phyloP scores from a whole-genome alignment of 306 rosid species.

The Prunus kanzakura region DNA sequence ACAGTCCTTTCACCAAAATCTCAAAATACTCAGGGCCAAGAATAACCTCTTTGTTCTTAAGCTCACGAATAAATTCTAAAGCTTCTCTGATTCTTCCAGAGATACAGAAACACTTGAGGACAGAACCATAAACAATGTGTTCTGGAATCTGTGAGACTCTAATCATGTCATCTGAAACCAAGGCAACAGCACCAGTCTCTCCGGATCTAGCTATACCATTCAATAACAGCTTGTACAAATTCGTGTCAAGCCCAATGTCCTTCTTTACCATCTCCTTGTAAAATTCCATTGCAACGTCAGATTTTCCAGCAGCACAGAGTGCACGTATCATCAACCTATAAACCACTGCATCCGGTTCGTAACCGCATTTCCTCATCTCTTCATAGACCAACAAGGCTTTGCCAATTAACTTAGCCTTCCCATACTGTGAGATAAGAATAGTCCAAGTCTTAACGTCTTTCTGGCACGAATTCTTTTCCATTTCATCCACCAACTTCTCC shows the following conservation, averaged over 20 bases:
- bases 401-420: constrained; percentile 60
- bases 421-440: constrained; percentile 64
- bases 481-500: constrained; percentile 68
- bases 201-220: constrained; percentile 59
- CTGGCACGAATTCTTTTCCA: constrained; percentile 42
- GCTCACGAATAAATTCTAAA: constrained; percentile 68
- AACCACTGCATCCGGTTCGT: constrained; percentile 62
- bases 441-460: constrained; percentile 81
- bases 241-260: constrained; percentile 50
- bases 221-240: constrained; percentile 50
- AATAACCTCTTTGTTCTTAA: constrained; percentile 53
- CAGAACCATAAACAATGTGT: constrained; percentile 39
- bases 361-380: constrained; percentile 56
- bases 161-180: constrained; percentile 64
- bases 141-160: constrained; percentile 51
- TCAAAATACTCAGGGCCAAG: constrained; percentile 55
- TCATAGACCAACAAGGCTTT: constrained; percentile 55
- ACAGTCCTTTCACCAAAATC: constrained; percentile 74
- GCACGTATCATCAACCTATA: constrained; percentile 47
- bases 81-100: constrained; percentile 72
- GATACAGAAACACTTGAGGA: constrained; percentile 68
- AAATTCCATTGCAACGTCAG: constrained; percentile 79
- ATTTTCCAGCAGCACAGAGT: constrained; percentile 64
- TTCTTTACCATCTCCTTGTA: constrained; percentile 69
- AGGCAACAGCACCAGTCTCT: constrained; percentile 49